Evolutionary conservation across 2,329 filamentous ascomycete species (phyloP), one percentile per base, ranked within the genome.

Genomic region (Ophiocordyceps unilateralis): DNA sequence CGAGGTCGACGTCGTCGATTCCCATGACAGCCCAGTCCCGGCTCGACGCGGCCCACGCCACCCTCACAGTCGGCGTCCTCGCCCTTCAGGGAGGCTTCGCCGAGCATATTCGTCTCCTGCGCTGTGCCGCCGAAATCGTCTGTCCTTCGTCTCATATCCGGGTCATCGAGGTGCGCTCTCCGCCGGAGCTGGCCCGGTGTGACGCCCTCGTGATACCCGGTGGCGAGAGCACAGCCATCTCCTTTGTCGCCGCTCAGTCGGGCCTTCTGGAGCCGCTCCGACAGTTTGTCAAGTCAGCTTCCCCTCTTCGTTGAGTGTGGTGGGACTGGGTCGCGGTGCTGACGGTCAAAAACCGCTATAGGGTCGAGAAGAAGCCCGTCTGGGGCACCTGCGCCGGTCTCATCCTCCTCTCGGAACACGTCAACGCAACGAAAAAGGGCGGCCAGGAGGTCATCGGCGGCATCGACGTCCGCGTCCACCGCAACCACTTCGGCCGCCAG

Each of bases 341-440:
- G 24, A 26, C 24, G 3, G 12, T 34, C 10, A 40, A 5, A 40
- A 9, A 9, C 36, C n/a, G 19, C 30, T 26, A 36, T 49, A 89
- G 84, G 55, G 67, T 83, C 36, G 66, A 76, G 42, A 76, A 81
- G 50, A 87, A 83, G 52, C 88, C 88, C 11, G 84, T 83, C 21
- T 98, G 89, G 89, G 91, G 91, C 44, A 96, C 91, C 19, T 98
- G 91, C 59, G 91, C 91, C 12, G 91, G 91, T 10, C 72, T 96
- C 45, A 95, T 98, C 51, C 67, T 96, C 41, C 78, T 98, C 41
- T 82, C 87, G 2, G 83, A 94, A 55, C 78, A 82, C 45, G 89
- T 87, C 41, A 93, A 89, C 58, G 76, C 81, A 48, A 87, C 84
- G 32, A 96, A 95, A 59, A 79, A 83, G 54, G 87, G 86, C 38